These are phyloP conservation scores for Sporothrix brasiliensis DNA, from an alignment of 2,329 filamentous ascomycete genomes.

Conservation along the genomic window DNA sequence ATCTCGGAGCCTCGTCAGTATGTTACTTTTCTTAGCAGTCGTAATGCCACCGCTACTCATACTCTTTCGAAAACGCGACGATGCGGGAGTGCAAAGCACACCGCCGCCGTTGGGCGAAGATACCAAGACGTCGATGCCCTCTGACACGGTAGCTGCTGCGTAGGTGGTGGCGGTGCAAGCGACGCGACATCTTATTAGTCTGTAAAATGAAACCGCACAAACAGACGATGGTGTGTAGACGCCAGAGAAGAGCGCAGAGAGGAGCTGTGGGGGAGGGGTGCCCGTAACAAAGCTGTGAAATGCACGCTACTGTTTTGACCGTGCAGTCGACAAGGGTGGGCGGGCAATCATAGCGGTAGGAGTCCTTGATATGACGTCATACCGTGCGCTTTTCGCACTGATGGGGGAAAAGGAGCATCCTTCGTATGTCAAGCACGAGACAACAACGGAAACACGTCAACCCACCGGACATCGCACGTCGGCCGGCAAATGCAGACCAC, in stretches of 20 bases:
- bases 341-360: background rate
- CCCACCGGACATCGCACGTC: constrained; percentile 3
- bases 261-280: constrained; percentile 23
- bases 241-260: background rate
- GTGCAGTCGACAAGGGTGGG: constrained; percentile 22
- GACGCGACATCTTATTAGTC: background rate
- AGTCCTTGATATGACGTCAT: constrained; percentile 28
- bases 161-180: background rate
- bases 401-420: background rate
- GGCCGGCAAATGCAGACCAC: background rate
- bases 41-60: too few species aligned
- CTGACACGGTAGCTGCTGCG: too few species aligned
- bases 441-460: background rate
- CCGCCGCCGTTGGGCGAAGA: background rate
- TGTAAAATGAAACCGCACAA: background rate
- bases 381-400: constrained; percentile 1
- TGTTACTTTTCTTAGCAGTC: background rate
- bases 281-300: background rate
- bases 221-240: background rate
- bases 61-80: background rate
- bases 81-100: background rate
- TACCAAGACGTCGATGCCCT: background rate
- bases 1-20: too few species aligned
- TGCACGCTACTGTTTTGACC: constrained; percentile 25
- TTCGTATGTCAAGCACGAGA: constrained; percentile 1